A percentile compares a stretch with the other conserved stretches of the same genome.
phyloP scores from a whole-genome alignment of 768 basidiomycete genomes.

The Mycena vitilis region DNA sequence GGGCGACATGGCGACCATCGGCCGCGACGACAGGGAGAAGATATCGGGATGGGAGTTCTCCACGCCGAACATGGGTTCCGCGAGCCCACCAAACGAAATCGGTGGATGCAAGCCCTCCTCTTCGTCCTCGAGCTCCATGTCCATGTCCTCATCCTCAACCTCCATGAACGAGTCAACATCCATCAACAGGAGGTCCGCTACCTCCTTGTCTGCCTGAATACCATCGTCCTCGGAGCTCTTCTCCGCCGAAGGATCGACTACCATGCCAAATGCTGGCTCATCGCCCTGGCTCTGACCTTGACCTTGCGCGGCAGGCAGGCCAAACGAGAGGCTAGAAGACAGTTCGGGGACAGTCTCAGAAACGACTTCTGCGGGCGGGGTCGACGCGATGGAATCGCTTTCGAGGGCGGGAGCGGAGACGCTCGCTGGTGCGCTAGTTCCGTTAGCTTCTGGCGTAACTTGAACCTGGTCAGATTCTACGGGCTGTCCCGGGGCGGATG shows the following conservation, averaged over 20 bases:
- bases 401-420: not conserved
- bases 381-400: conserved; percentile 6
- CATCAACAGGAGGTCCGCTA: conserved; percentile 34
- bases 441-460: not conserved
- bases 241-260: conserved; percentile 2
- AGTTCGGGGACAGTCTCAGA: not conserved
- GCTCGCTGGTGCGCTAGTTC: not conserved
- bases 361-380: not conserved
- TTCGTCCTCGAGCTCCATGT: conserved; percentile 35
- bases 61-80: conserved; percentile 29
- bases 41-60: conserved; percentile 14
- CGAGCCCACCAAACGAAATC: conserved; percentile 22
- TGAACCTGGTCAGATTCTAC: conserved; percentile 4
- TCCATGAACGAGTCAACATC: conserved; percentile 29
- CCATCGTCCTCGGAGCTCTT: conserved; percentile 28
- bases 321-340: conserved; percentile 8
- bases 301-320: not conserved
- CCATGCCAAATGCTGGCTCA: not conserved
- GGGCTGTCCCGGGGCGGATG: not conserved
- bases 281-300: not conserved
- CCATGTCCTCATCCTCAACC: conserved; percentile 32
- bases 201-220: conserved; percentile 29
- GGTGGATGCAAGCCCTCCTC: conserved; percentile 28
- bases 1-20: conserved; percentile 21
- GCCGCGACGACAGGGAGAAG: conserved; percentile 27